Percentiles rank a stretch among this genome's conserved stretches.
phyloP scores from a whole-genome alignment of 1,284 basidiomycete species.

The Ganoderma resinaceum region DNA sequence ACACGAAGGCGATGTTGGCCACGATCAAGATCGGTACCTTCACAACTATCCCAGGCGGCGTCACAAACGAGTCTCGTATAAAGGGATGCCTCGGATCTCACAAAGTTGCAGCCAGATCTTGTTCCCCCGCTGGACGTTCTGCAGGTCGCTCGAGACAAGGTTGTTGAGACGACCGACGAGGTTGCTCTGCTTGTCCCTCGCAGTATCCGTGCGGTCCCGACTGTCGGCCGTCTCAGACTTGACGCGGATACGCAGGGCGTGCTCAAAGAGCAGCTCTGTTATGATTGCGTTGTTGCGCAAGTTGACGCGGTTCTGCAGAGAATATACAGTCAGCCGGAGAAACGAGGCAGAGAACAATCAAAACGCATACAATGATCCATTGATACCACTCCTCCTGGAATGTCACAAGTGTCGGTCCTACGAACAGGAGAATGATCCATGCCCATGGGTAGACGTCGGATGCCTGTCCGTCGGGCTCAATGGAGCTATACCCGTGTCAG shows the following conservation, averaged over 20 bases:
- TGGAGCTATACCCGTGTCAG: constrained; percentile 41
- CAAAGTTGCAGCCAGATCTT: constrained; percentile 40
- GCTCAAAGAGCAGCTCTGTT: constrained; percentile 63
- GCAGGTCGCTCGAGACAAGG: constrained; percentile 45
- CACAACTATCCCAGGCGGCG: constrained; percentile 39
- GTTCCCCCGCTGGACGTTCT: constrained; percentile 43
- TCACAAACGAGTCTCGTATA: not conserved
- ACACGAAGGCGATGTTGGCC: constrained; percentile 48
- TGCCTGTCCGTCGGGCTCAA: constrained; percentile 47
- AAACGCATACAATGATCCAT: constrained; percentile 48
- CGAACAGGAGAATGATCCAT: constrained; percentile 68
- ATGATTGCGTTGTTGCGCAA: constrained; percentile 56
- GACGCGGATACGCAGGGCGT: constrained; percentile 61
- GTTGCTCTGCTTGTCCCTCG: constrained; percentile 39
- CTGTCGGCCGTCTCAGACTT: constrained; percentile 38
- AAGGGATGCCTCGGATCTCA: constrained; percentile 9
- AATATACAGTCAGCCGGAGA: constrained; percentile 25
- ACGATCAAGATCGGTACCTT: constrained; percentile 44
- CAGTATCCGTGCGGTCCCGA: constrained; percentile 35
- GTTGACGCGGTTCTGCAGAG: constrained; percentile 41
- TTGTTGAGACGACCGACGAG: constrained; percentile 59
- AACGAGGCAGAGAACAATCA: not conserved
- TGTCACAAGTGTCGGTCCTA: constrained; percentile 57
- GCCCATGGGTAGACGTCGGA: constrained; percentile 55
- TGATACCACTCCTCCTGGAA: constrained; percentile 56